phyloP scores from a whole-genome alignment of 2,329 filamentous ascomycete genomes.

The Fusarium gaditjirri region DNA sequence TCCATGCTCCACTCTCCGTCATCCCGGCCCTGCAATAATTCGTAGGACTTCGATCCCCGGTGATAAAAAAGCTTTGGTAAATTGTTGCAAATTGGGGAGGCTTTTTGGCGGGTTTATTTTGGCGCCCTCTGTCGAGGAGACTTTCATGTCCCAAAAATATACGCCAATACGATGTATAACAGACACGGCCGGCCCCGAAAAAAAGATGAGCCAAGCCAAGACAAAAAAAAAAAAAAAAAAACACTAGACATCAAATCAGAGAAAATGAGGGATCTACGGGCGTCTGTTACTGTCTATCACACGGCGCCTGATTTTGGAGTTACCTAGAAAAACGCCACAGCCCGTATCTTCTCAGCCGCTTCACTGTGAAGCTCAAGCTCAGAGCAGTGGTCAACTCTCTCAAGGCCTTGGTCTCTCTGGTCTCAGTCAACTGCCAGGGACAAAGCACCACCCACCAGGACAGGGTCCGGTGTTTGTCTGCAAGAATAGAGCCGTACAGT shows the following conservation, averaged over 20 bases:
- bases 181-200: constrained; percentile 34
- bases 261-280: constrained; percentile 28
- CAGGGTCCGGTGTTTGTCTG: constrained; percentile 36
- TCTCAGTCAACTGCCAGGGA: constrained; percentile 16
- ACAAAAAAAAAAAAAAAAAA: constrained; percentile 22
- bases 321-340: constrained; percentile 21
- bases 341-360: constrained; percentile 23
- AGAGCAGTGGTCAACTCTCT: neutral
- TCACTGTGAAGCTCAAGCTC: neutral
- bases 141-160: constrained; percentile 31
- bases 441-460: constrained; percentile 1
- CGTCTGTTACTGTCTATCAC: neutral
- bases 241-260: constrained; percentile 33
- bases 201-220: constrained; percentile 30
- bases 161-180: constrained; percentile 14
- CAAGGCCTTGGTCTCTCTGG: neutral
- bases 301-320: constrained; percentile 23
- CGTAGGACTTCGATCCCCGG: neutral
- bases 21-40: constrained; percentile 7
- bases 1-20: constrained; percentile 25
- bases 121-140: neutral
- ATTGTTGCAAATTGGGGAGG: accelerated
- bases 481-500: constrained; percentile 37
- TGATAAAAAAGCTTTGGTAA: neutral
- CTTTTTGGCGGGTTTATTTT: neutral